A percentile compares a stretch with the other conserved stretches of the same genome.
These are phyloP conservation scores for Pseudozyma sp. DNA, from an alignment of 1,284 basidiomycete species.

Conservation along the genomic window DNA sequence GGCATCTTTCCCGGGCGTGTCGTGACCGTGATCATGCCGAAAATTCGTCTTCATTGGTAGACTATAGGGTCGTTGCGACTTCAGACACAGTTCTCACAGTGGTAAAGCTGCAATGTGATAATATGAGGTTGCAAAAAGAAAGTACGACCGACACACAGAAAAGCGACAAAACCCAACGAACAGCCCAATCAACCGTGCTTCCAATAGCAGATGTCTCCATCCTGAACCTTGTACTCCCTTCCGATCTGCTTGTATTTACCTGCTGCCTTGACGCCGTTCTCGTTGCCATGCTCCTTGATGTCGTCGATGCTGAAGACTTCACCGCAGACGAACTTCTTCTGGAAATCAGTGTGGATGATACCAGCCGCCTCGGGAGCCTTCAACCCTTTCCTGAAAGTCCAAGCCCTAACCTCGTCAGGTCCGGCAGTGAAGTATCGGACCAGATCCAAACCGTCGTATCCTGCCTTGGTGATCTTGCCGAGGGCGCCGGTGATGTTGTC, in stretches of 20 bases:
- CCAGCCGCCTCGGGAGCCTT: constrained; percentile 98
- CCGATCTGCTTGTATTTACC: constrained; percentile 97
- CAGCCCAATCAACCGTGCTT: constrained; percentile 33
- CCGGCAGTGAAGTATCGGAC: constrained; percentile 84
- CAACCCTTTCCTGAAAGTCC: constrained; percentile 93
- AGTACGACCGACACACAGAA: too few relatives aligned
- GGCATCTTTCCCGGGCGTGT: too few relatives aligned
- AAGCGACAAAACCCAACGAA: too few relatives aligned
- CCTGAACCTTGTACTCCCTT: constrained; percentile 84
- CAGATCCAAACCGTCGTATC: constrained; percentile 66
- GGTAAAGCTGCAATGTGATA: too few relatives aligned
- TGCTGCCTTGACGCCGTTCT: constrained; percentile 90
- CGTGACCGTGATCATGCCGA: too few relatives aligned
- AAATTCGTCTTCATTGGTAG: too few relatives aligned
- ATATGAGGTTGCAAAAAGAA: too few relatives aligned
- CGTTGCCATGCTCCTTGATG: constrained; percentile 89
- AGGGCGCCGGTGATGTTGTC: constrained; percentile 64
- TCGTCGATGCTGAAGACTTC: constrained; percentile 96
- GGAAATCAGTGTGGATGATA: constrained; percentile 95
- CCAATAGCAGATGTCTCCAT: constrained; percentile 66
- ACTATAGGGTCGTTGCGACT: too few relatives aligned
- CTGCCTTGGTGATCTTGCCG: constrained; percentile 67
- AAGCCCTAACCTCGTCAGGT: constrained; percentile 92
- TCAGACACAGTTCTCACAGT: too few relatives aligned
- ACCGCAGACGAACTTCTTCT: constrained; percentile 99